A percentile compares a stretch with the other conserved stretches of the same genome.
Evolutionary conservation across 805 yeast genomes (phyloP).

Genomic region (Kodamaea hsintzibuensis): DNA sequence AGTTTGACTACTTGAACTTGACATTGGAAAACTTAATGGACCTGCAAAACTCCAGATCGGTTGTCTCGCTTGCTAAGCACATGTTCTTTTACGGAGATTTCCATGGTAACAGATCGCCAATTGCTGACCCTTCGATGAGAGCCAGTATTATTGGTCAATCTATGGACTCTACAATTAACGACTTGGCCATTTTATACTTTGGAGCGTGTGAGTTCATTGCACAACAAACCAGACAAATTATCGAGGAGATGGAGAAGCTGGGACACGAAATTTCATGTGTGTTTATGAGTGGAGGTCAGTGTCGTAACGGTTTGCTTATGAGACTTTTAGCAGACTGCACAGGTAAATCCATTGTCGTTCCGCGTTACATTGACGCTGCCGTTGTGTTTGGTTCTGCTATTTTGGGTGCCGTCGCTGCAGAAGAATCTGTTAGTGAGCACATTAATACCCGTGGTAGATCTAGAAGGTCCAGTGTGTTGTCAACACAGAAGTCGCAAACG

Average conservation of each 20-base stretch:
- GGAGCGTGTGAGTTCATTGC: constrained; percentile 98
- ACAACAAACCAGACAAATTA: constrained; percentile 94
- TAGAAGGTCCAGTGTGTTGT: constrained; percentile 35
- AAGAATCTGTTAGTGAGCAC: constrained; percentile 50
- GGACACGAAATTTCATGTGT: constrained; percentile 79
- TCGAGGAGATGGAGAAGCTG: constrained; percentile 74
- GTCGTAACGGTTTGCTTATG: constrained; percentile 87
- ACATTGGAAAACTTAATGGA: constrained; percentile 65
- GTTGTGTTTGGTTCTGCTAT: constrained; percentile 96
- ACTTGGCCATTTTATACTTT: constrained; percentile 79
- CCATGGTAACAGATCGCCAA: constrained; percentile 97
- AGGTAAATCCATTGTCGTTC: constrained; percentile 87
- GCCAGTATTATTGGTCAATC: constrained; percentile 91
- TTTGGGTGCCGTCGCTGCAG: constrained; percentile 92
- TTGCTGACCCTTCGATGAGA: constrained; percentile 91
- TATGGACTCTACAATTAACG: constrained; percentile 85
- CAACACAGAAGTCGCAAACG: constrained; percentile 30
- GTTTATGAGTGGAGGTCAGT: constrained; percentile 95
- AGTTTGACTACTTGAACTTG: constrained; percentile 81
- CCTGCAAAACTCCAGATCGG: constrained; percentile 62
- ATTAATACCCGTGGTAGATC: constrained; percentile 32
- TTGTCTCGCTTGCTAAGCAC: constrained; percentile 79
- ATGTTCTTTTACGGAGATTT: constrained; percentile 93
- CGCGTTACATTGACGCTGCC: constrained; percentile 93
- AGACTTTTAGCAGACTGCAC: constrained; percentile 90